Percentiles rank a stretch among this genome's conserved stretches.
These are phyloP conservation scores for Aquilaria malaccensis DNA, from an alignment of 345 rosid species.

Conservation along the genomic window DNA sequence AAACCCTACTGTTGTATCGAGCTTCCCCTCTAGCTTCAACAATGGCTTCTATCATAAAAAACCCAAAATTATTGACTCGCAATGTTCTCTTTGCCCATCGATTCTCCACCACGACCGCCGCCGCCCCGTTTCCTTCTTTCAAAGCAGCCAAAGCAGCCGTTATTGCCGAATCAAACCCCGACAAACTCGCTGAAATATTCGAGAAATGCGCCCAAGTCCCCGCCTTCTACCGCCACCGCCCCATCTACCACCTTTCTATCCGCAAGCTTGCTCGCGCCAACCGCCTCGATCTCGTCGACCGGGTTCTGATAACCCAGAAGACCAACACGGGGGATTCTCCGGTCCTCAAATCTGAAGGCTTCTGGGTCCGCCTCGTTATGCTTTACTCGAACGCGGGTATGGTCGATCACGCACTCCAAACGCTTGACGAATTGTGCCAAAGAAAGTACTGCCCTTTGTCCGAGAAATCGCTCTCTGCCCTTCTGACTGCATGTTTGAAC, in stretches of 20 bases:
- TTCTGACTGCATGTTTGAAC: conserved; percentile 17
- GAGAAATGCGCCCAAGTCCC: conserved; percentile 17
- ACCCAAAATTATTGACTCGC: conserved; percentile 6
- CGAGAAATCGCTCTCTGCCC: conserved; percentile 27
- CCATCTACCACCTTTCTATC: conserved; percentile 26
- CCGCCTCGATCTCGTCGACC: conserved; percentile 27
- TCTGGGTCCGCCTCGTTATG: conserved; percentile 30
- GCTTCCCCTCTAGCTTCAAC: background rate
- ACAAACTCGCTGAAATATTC: conserved; percentile 22
- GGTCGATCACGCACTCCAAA: conserved; percentile 23
- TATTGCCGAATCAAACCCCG: conserved; percentile 22
- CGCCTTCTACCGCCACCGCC: conserved; percentile 33
- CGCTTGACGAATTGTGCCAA: conserved; percentile 8
- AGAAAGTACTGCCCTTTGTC: conserved; percentile 12
- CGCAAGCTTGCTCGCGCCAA: conserved; percentile 25
- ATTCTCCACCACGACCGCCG: conserved; percentile 3
- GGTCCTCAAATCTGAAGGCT: conserved; percentile 22
- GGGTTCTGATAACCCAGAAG: conserved; percentile 13
- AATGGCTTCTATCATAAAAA: conserved; percentile 22
- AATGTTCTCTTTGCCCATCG: conserved; percentile 14
- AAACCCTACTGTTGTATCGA: conserved; percentile 3
- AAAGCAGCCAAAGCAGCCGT: conserved; percentile 26
- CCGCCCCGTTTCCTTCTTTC: conserved; percentile 17
- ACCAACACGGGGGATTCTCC: background rate
- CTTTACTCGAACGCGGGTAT: conserved; percentile 26